Conservation (phyloP, 352 stramenopile genomes). For the Pythium dissotocum region DNA sequence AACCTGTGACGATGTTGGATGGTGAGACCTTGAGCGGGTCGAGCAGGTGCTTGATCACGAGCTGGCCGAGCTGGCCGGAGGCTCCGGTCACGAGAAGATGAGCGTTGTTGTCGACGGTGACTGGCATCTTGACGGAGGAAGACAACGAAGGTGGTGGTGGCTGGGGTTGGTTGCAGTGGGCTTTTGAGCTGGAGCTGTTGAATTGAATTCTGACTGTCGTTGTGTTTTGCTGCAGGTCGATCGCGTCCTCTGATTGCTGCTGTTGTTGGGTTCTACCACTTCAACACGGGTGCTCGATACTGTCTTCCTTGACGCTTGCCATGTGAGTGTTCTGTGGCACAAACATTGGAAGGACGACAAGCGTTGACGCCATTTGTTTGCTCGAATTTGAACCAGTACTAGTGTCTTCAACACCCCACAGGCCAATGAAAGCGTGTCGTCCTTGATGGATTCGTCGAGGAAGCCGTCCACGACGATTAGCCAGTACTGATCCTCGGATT, state of each 20-base stretch:
- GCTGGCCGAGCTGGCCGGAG: constrained; percentile 26
- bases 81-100: constrained; percentile 31
- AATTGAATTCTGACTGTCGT: background rate
- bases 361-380: background rate
- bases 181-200: background rate
- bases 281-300: background rate
- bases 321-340: background rate
- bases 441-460: background rate
- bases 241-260: no score
- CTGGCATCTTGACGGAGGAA: constrained; percentile 6
- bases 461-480: background rate
- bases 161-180: no score
- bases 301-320: background rate
- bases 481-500: background rate
- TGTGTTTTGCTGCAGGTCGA: background rate
- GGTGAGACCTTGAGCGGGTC: constrained; percentile 30
- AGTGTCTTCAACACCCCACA: background rate
- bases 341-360: background rate
- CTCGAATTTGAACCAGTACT: background rate
- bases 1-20: constrained; percentile 24
- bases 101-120: constrained; percentile 14
- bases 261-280: no score
- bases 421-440: background rate
- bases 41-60: constrained; percentile 27
- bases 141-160: background rate